Conservation (phyloP, 306 rosid genomes). For the Vicia sativa region DNA sequence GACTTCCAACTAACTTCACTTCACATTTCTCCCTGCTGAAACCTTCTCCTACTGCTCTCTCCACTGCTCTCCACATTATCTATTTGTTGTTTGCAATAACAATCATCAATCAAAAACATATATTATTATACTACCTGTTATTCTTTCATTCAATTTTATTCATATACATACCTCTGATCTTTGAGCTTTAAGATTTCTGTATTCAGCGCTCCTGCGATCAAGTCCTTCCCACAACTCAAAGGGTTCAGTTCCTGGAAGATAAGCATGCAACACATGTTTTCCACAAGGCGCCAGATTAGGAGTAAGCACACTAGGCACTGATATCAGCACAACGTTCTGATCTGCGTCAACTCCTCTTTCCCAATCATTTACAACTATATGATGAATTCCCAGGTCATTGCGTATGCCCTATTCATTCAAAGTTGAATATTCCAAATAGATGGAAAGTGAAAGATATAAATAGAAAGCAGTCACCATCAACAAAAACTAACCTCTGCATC, state of each 20-base stretch:
- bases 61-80: slow-evolving; percentile 91
- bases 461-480: slow-evolving; percentile 11
- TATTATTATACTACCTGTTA: not conserved
- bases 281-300: slow-evolving; percentile 81
- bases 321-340: slow-evolving; percentile 92
- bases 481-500: slow-evolving; percentile 80
- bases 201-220: slow-evolving; percentile 74
- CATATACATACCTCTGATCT: slow-evolving; percentile 73
- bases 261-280: slow-evolving; percentile 87
- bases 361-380: slow-evolving; percentile 95
- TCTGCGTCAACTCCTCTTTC: slow-evolving; percentile 92
- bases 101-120: not conserved
- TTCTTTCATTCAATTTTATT: not conserved
- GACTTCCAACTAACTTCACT: slow-evolving; percentile 82
- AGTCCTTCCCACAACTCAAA: slow-evolving; percentile 86
- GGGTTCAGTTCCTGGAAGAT: slow-evolving; percentile 92
- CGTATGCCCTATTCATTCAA: slow-evolving; percentile 56
- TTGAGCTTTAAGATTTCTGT: slow-evolving; percentile 76
- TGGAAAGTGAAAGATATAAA: slow-evolving; percentile 24
- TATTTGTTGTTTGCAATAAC: slow-evolving; percentile 23
- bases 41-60: slow-evolving; percentile 73
- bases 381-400: slow-evolving; percentile 83
- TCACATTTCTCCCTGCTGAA: slow-evolving; percentile 84
- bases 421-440: slow-evolving; percentile 11
- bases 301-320: slow-evolving; percentile 85